These are phyloP conservation scores for Lipomyces kockii DNA, from an alignment of 805 yeast species.

Conservation along the genomic window DNA sequence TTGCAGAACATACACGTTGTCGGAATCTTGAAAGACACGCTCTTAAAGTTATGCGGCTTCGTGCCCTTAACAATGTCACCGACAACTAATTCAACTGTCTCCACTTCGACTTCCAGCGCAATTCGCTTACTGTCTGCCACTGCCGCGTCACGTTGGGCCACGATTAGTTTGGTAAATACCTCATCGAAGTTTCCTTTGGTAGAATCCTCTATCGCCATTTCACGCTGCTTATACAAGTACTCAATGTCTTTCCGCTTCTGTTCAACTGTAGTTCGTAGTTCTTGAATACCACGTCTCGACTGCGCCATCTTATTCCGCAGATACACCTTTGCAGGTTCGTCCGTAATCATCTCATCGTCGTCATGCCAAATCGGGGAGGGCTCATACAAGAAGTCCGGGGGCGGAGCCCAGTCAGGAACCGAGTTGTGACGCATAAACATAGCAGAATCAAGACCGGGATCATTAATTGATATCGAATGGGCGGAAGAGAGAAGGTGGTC, in stretches of 20 bases:
- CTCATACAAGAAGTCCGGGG: constrained; percentile 78
- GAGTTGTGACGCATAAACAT: constrained; percentile 92
- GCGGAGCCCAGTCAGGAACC: constrained; percentile 74
- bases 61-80: constrained; percentile 62
- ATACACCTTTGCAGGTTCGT: constrained; percentile 48
- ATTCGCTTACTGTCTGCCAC: constrained; percentile 75
- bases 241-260: constrained; percentile 41
- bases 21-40: constrained; percentile 41
- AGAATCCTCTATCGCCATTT: constrained; percentile 50
- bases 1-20: constrained; percentile 38
- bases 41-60: constrained; percentile 37
- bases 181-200: constrained; percentile 59
- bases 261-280: constrained; percentile 42
- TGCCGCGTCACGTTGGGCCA: constrained; percentile 64
- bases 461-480: constrained; percentile 66
- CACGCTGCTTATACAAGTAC: constrained; percentile 40
- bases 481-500: constrained; percentile 57
- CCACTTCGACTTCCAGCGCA: constrained; percentile 82
- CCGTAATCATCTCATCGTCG: constrained; percentile 71
- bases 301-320: constrained; percentile 47
- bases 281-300: constrained; percentile 42
- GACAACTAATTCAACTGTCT: constrained; percentile 83
- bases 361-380: constrained; percentile 98
- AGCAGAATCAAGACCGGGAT: constrained; percentile 74
- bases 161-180: constrained; percentile 57